Base-by-base conservation (phyloP, 495 filamentous ascomycete species). In the Podospora anserina region DNA sequence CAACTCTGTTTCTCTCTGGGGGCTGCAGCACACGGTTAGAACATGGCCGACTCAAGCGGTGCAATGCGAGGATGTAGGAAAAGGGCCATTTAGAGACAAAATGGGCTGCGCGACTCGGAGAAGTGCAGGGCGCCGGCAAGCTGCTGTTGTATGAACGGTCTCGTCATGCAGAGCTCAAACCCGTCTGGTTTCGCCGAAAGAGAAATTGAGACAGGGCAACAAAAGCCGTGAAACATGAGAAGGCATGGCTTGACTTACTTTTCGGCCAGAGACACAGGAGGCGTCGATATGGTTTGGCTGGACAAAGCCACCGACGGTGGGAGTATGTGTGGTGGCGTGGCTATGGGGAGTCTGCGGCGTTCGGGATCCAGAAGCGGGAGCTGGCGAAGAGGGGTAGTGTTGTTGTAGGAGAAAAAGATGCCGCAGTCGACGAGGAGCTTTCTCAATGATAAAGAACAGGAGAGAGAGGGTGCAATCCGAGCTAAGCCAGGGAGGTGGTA, bases 71-170 rank as follows among this genome's bases (percentile, higher is more conserved):
- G 20, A 54, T 20, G 49, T n/a, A n/a, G 16, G 23, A 34, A 68
- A 55, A 62, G 26, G 28, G 9, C 15, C 32, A 58, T 58, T 65
- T 32, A 58, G 27, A 68, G 69, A 67, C 71, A 73, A 62, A 23
- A 20, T 66, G 67, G 20, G 5, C 65, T 64, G 67, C 63, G 63
- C 56, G 64, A 54, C 61, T 44, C 70, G 66, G 70, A 56, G 56
- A 67, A 55, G 55, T 72, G 72, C 70, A 72, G 64, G 18, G 26
- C 19, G 26, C 49, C 64, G 63, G 72, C 54, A 19, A 67, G 64
- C 60, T 68, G 72, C 70, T 66, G 61, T 53, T 39, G 23, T 1
- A 28, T 30, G 60, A 54, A 20, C 63, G 9, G 39, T 57, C 18
- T 19, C n/a, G 63, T 19, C 39, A 61, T 13, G 30, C 34, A 19